Evolutionary conservation across 2,329 filamentous ascomycete species (phyloP).

Genomic region (Microdochium trichocladiopsis): DNA sequence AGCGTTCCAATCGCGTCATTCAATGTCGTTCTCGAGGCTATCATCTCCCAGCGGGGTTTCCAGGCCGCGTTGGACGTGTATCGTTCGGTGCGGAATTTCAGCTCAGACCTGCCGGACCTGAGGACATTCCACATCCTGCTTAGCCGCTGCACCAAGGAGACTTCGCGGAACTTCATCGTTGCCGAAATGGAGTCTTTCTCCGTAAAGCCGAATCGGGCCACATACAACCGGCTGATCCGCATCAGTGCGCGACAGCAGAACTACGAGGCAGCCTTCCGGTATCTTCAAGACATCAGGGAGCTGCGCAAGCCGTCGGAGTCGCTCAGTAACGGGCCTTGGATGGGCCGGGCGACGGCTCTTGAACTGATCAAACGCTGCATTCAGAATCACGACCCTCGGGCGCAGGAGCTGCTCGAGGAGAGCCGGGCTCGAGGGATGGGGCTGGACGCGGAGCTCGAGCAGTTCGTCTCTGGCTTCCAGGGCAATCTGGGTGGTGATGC

Average conservation of each 20-base stretch:
- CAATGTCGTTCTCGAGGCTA: slow-evolving; percentile 32
- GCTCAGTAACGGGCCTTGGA: slow-evolving; percentile 14
- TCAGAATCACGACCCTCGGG: slow-evolving; percentile 22
- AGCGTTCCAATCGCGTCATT: slow-evolving; percentile 28
- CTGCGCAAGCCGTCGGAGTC: slow-evolving; percentile 5
- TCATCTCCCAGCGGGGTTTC: slow-evolving; percentile 12
- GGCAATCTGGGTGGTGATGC: not conserved
- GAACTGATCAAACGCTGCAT: slow-evolving; percentile 25
- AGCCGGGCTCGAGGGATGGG: slow-evolving; percentile 17
- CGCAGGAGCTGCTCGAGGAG: slow-evolving; percentile 22
- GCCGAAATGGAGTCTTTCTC: slow-evolving; percentile 28
- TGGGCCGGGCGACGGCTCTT: slow-evolving; percentile 20
- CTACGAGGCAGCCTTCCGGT: slow-evolving; percentile 24
- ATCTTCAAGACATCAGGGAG: slow-evolving; percentile 17
- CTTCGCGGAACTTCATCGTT: slow-evolving; percentile 23
- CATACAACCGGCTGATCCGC: slow-evolving; percentile 23
- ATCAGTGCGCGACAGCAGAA: slow-evolving; percentile 21
- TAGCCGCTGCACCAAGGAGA: slow-evolving; percentile 13
- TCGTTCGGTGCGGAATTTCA: slow-evolving; percentile 25
- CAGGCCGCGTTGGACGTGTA: slow-evolving; percentile 26
- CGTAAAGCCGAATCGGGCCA: slow-evolving; percentile 18
- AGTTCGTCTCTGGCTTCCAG: not conserved
- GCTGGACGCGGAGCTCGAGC: slow-evolving; percentile 14
- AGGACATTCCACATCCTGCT: slow-evolving; percentile 28
- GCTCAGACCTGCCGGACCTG: slow-evolving; percentile 22